A percentile compares a stretch with the other conserved stretches of the same genome.
These are phyloP conservation scores for Cyclotella atomus DNA, from an alignment of 108 stramenopile species.

Conservation along the genomic window DNA sequence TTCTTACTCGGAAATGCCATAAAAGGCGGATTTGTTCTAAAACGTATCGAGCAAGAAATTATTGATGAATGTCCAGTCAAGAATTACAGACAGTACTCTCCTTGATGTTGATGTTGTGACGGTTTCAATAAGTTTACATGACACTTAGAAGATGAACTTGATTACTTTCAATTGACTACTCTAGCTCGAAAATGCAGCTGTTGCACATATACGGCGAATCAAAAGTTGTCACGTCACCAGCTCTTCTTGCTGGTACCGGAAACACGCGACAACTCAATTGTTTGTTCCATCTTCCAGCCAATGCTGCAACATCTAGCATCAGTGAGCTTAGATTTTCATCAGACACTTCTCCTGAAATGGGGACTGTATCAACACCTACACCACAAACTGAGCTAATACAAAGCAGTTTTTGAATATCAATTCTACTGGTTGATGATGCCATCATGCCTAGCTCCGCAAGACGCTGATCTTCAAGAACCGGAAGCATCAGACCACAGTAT, in stretches of 20 bases:
- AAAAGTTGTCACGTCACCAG: slow-evolving; percentile 72
- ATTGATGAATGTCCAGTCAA: slow-evolving; percentile 34
- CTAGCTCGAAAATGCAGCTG: slow-evolving; percentile 49
- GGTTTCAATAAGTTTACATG: background rate
- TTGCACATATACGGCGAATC: slow-evolving; percentile 84
- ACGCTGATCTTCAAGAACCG: slow-evolving; percentile 79
- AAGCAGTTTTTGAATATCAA: slow-evolving; percentile 60
- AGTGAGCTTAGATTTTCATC: slow-evolving; percentile 52
- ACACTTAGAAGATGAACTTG: no score
- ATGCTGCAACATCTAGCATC: slow-evolving; percentile 76
- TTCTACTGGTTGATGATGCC: background rate
- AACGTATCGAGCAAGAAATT: slow-evolving; percentile 24
- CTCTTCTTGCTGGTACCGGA: slow-evolving; percentile 61
- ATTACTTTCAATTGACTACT: no score
- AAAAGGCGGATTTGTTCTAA: slow-evolving; percentile 24
- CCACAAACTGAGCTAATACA: slow-evolving; percentile 83
- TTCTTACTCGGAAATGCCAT: slow-evolving; percentile 21
- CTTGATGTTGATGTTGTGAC: no score
- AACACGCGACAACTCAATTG: slow-evolving; percentile 83
- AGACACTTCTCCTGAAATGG: slow-evolving; percentile 63
- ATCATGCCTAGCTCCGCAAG: slow-evolving; percentile 60
- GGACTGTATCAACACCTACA: slow-evolving; percentile 89
- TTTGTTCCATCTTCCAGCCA: slow-evolving; percentile 86
- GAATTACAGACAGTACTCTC: slow-evolving; percentile 1
- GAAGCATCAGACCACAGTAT: slow-evolving; percentile 88